A percentile compares a stretch with the other conserved stretches of the same genome.
phyloP scores from a whole-genome alignment of 1,139 yeast genomes.

The Geotrichum macrosporum region DNA sequence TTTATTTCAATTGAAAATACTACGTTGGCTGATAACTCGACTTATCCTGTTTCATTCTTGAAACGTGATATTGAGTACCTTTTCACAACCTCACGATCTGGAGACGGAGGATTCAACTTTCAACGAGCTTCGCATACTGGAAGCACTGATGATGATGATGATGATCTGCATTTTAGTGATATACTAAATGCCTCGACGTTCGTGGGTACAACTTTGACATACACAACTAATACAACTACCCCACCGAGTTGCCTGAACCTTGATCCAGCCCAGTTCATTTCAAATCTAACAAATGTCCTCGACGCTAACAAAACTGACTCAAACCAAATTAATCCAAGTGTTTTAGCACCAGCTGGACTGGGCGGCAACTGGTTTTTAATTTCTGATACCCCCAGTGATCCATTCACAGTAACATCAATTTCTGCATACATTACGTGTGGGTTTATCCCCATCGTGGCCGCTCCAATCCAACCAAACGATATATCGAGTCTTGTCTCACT shows the following conservation, averaged over 20 bases:
- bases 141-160: too few relatives aligned
- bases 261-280: too few relatives aligned
- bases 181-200: too few relatives aligned
- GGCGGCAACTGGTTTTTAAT: slow-evolving; percentile 1
- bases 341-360: background rate
- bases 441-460: slow-evolving; percentile 51
- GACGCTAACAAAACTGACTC: background rate
- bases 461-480: slow-evolving; percentile 28
- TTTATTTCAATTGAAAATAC: slow-evolving; percentile 28
- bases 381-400: slow-evolving; percentile 13
- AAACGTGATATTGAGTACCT: slow-evolving; percentile 7
- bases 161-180: too few relatives aligned
- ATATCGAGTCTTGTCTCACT: slow-evolving; percentile 29
- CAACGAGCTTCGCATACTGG: too few relatives aligned
- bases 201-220: too few relatives aligned
- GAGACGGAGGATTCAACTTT: too few relatives aligned
- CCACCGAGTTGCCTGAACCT: too few relatives aligned
- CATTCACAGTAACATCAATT: slow-evolving; percentile 30
- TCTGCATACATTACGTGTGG: slow-evolving; percentile 49
- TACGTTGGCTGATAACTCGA: slow-evolving; percentile 21
- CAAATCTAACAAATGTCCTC: slow-evolving; percentile 3
- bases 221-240: too few relatives aligned
- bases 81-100: background rate
- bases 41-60: slow-evolving; percentile 17
- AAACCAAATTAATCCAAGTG: background rate